Base-by-base conservation (phyloP, 352 stramenopile genomes). In the Pythium apleroticum region DNA sequence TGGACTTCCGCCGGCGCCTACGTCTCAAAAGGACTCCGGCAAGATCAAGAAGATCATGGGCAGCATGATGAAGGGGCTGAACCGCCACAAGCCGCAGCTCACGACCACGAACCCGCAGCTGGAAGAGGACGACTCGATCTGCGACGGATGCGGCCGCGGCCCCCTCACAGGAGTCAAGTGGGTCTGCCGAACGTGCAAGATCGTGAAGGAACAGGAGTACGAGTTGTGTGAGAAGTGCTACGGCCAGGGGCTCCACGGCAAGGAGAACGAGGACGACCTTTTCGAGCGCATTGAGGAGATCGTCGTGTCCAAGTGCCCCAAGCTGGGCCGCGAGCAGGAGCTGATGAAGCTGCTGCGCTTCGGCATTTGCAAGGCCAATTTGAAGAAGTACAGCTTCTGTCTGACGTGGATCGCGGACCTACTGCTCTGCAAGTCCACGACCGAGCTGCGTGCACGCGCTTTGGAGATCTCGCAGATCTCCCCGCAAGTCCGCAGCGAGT, bases 31-130 rank as follows among this genome's bases (percentile, higher is more conserved):
- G 43, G 76, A 87, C 53, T 48, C 65, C 3, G 76, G 79, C 65
- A 89, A 89, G 58, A 89, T 89, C 68, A 92, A 92, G 65, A 92
- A 92, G 60, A 84, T 92, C 48, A 76, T 92, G 55, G 83, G 81
- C 27, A 89, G 77, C 37, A 72, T 91, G 6, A 86, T 86, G 68
- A 81, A 88, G 52, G 78, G 82, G 3, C 64, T 91, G 28, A 86
- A 83, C 66, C 80, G 82, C 22, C 80, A 88, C 75, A 89, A 89
- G 59, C 73, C 74, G 25, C 77, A 52, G 33, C 27, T 31, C 37
- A 57, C 30, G 41, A 28, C 28, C 27, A 50, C 53, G 35, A 60
- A 41, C 48, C 35, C 59, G 25, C 41, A 62, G 43, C 27, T n/a
- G 4, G 82, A 88, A 12, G 67, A 87, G 27, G 77, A 89, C 41